phyloP scores from a whole-genome alignment of 2,329 filamentous ascomycete species.

The Monosporascus ibericus region DNA sequence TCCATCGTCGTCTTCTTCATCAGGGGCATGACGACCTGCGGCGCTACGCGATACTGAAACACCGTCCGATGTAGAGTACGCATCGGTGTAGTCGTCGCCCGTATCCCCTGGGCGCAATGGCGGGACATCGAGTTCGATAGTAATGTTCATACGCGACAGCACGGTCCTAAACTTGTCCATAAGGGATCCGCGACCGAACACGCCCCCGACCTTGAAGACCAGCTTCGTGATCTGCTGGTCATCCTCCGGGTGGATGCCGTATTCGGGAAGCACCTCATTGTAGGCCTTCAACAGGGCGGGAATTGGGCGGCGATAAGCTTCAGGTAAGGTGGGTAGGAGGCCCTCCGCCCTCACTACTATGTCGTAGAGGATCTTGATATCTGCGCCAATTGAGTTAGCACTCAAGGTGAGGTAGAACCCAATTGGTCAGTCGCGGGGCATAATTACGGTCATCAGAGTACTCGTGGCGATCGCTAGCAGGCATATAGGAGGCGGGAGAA shows the following conservation, averaged over 20 bases:
- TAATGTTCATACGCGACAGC: conserved; percentile 63
- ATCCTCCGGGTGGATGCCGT: conserved; percentile 65
- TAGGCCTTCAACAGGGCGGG: conserved; percentile 78
- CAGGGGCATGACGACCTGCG: conserved; percentile 1
- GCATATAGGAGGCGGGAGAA: conserved; percentile 1
- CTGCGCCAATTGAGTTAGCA: conserved; percentile 28
- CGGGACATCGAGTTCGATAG: conserved; percentile 51
- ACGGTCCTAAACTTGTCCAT: conserved; percentile 65
- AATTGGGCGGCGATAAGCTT: conserved; percentile 61
- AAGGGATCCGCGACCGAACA: conserved; percentile 50
- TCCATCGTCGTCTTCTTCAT: neutral
- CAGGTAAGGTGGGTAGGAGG: conserved; percentile 49
- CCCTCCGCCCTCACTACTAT: conserved; percentile 69
- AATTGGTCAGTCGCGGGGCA: neutral
- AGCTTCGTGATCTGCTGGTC: conserved; percentile 73
- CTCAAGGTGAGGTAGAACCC: neutral
- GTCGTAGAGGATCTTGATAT: conserved; percentile 71
- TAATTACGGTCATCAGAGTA: conserved; percentile 21
- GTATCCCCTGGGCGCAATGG: conserved; percentile 14
- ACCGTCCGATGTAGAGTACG: conserved; percentile 16
- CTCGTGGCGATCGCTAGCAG: conserved; percentile 12
- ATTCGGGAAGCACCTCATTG: conserved; percentile 64
- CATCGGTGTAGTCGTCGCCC: conserved; percentile 22
- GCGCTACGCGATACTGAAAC: conserved; percentile 13
- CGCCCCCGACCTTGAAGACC: conserved; percentile 70